Base-by-base conservation (phyloP, 257 asterid genomes). In the Lantana camara region DNA sequence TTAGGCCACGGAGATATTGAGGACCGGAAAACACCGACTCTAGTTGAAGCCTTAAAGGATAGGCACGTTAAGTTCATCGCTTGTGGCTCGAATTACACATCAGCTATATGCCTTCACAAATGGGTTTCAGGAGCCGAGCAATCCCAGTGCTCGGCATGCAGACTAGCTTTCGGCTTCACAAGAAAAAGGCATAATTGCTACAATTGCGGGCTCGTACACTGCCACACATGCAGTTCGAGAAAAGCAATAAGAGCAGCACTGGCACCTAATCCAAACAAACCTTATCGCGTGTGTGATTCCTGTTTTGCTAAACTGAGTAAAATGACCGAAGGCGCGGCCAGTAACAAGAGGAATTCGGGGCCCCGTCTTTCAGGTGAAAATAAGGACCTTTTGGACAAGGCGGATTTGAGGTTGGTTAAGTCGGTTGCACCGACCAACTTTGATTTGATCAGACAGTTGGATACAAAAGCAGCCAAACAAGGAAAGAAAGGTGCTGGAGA, bases 151-250 rank as follows among this genome's bases (percentile, higher is more conserved):
- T 83, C 96, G n/a, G 77, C 96, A 64, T 91, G 98, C 75, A 68
- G 95, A 70, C 98, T 84, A 79, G 90, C 95, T 23, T 91, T 91
- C 49, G 98, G 98, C 54, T 91, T 91, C 79, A 91, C 96, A n/a
- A 77, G 98, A 82, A 91, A 91, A 77, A 74, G 96, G 49, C 98
- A 88, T 63, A 88, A 91, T 71, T 91, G 98, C 79, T 91, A 91
- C 66, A 91, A 91, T 55, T 91, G 98, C 27, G 98, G 98, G 12
- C 80, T 91, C 48, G 97, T 92, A 49, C 96, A 89, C 75, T 93
- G 99, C 79, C 97, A 93, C 52, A 75, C 96, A 29, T 93, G 99
- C 74, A 90, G 91, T 73, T 85, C 99, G 4, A 83, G 86, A 57
- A 90, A 93, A 77, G 90, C 97, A 9, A 22, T 50, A 8, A 79